Base-by-base conservation (phyloP, 2,329 filamentous ascomycete genomes). In the Claviceps pazoutovae region DNA sequence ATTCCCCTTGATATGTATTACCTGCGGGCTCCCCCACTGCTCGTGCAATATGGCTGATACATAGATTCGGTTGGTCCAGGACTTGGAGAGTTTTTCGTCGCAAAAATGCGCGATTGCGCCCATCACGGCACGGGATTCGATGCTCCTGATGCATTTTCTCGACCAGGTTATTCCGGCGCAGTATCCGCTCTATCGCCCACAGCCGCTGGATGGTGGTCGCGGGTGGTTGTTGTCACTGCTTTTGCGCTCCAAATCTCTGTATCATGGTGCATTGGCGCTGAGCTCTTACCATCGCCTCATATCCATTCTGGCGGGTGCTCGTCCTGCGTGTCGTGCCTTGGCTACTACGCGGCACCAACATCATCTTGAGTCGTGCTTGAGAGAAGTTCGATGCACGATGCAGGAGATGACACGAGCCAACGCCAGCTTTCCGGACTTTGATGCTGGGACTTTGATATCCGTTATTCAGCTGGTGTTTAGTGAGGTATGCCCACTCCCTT, bases 141-240 rank as follows among this genome's bases (percentile, higher is more conserved):
- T 63, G 42, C 58, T 62, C 5, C 51, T 63, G 4, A 56, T 61
- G 11, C 57, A 63, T 26, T 63, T 62, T 46, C 46, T 63, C 4
- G 61, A 63, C 34, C 61, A 62, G 30, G 61, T 63, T 14, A 62
- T 63, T 34, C 60, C 58, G 0, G 50, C 62, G 0, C 59, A 63
- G 36, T 63, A 59, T 36, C 55, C 59, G 0, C 61, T 59, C 37
- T 61, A 63, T 11, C 54, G 55, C 6, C 58, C 62, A n/a, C 57
- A 57, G 0, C 57, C 61, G 1, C 55, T 57, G 5, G 53, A 57
- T 16, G 60, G 58, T n/a, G 61, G 61, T 0, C 51, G 61, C 42
- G 61, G 58, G 0, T 62, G 61, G 61, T 51, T 63, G 1, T 61
- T 61, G 38, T 62, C 59, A 48, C 54, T 62, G 16, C 23, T 57